These are phyloP conservation scores for Fusarium sp. DNA, from an alignment of 2,329 filamentous ascomycete genomes.

Conservation along the genomic window DNA sequence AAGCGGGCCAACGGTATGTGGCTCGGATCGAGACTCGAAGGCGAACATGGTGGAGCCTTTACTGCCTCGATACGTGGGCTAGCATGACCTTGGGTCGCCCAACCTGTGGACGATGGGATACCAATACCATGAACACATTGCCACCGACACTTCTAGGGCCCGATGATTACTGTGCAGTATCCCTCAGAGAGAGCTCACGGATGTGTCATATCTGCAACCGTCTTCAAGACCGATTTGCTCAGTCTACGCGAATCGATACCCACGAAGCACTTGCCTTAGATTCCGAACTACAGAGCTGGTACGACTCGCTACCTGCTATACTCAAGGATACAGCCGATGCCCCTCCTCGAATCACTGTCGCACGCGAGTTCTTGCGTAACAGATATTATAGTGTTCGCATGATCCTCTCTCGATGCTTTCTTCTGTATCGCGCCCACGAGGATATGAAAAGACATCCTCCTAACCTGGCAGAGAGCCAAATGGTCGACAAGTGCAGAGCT, in stretches of 20 bases:
- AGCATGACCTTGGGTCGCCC: conserved; percentile 77
- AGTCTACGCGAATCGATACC: conserved; percentile 39
- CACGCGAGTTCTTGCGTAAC: conserved; percentile 47
- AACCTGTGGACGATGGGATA: conserved; percentile 47
- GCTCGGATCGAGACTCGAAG: conserved; percentile 66
- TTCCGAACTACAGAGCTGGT: conserved; percentile 45
- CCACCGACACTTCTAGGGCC: conserved; percentile 36
- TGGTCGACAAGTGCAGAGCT: conserved; percentile 41
- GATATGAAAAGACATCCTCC: conserved; percentile 28
- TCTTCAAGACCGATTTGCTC: conserved; percentile 48
- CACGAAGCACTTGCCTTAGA: conserved; percentile 46
- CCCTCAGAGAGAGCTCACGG: conserved; percentile 42
- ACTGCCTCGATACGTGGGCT: conserved; percentile 79
- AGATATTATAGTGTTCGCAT: conserved; percentile 48
- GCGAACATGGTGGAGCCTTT: conserved; percentile 79
- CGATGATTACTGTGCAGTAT: conserved; percentile 44
- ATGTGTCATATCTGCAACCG: conserved; percentile 49
- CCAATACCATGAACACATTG: conserved; percentile 47
- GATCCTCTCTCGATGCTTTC: conserved; percentile 39
- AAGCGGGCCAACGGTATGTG: conserved; percentile 54
- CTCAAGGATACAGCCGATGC: conserved; percentile 40
- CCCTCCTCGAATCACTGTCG: conserved; percentile 42
- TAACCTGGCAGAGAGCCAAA: conserved; percentile 25
- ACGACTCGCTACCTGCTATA: conserved; percentile 36
- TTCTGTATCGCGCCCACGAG: conserved; percentile 34